phyloP scores from a whole-genome alignment of 176 grass and related monocot genomes.

The Oryza coarctata region DNA sequence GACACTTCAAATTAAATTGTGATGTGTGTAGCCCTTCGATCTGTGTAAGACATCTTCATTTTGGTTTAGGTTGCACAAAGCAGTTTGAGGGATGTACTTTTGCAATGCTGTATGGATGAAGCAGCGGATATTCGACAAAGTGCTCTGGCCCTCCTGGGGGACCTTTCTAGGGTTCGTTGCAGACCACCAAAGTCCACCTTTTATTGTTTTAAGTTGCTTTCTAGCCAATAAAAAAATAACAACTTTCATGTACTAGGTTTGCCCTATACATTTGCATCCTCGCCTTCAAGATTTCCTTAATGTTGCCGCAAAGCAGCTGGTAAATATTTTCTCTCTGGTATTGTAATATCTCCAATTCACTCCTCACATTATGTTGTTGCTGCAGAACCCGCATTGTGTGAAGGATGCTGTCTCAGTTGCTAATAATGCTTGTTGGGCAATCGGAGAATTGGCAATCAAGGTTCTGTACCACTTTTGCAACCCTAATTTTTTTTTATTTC shows the following conservation, averaged over 20 bases:
- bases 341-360: background rate
- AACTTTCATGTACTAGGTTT: conserved; percentile 56
- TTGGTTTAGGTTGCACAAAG: conserved; percentile 75
- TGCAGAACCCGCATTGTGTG: conserved; percentile 64
- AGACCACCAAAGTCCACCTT: conserved; percentile 14
- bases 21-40: conserved; percentile 11
- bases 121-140: conserved; percentile 92
- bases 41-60: conserved; percentile 18
- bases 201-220: background rate
- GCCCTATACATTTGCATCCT: conserved; percentile 83
- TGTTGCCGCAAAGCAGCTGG: conserved; percentile 91
- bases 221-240: background rate
- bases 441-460: conserved; percentile 96
- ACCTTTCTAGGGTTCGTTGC: conserved; percentile 82
- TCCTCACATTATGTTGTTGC: conserved; percentile 33
- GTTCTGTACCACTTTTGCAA: conserved; percentile 34
- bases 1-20: conserved; percentile 14
- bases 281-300: conserved; percentile 83
- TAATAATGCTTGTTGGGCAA: conserved; percentile 99
- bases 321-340: conserved; percentile 36
- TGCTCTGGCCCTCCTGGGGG: conserved; percentile 88
- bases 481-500: background rate
- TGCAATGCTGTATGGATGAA: conserved; percentile 95
- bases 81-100: conserved; percentile 83
- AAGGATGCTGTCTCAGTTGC: conserved; percentile 94